Percentiles rank a stretch among this genome's conserved stretches.
These are phyloP conservation scores for Eimeria praecox DNA, from an alignment of 169 alveolate species.

Conservation along the genomic window DNA sequence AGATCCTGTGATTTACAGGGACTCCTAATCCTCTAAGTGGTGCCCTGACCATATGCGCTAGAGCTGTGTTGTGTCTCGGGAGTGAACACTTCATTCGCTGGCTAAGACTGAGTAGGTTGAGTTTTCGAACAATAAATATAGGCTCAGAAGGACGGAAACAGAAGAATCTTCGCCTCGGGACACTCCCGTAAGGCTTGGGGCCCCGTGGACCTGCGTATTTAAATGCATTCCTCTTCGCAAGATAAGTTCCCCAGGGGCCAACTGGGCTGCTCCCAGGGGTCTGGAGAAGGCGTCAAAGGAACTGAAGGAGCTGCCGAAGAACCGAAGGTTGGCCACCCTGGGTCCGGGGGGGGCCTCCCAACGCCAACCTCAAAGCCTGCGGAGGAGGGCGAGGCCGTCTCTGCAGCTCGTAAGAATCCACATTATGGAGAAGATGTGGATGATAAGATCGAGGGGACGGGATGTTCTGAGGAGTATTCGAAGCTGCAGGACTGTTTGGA, in stretches of 20 bases:
- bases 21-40: neutral
- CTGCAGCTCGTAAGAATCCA: conserved; percentile 13
- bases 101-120: neutral
- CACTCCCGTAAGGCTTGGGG: neutral
- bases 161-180: neutral
- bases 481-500: conserved; percentile 69
- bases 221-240: neutral
- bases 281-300: neutral
- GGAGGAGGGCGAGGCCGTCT: conserved; percentile 1
- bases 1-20: neutral
- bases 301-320: neutral
- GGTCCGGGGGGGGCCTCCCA: neutral
- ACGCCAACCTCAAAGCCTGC: neutral
- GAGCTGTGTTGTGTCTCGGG: neutral
- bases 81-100: neutral
- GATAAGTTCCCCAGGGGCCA: neutral
- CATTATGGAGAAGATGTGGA: conserved; percentile 67
- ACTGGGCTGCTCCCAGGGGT: neutral
- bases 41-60: neutral
- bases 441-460: conserved; percentile 58
- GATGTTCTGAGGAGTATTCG: conserved; percentile 47
- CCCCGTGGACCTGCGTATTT: neutral
- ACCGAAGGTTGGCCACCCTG: neutral
- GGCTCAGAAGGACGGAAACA: neutral
- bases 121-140: neutral